Conservation (phyloP, 2,329 filamentous ascomycete genomes). For the Diplodia sapinea region DNA sequence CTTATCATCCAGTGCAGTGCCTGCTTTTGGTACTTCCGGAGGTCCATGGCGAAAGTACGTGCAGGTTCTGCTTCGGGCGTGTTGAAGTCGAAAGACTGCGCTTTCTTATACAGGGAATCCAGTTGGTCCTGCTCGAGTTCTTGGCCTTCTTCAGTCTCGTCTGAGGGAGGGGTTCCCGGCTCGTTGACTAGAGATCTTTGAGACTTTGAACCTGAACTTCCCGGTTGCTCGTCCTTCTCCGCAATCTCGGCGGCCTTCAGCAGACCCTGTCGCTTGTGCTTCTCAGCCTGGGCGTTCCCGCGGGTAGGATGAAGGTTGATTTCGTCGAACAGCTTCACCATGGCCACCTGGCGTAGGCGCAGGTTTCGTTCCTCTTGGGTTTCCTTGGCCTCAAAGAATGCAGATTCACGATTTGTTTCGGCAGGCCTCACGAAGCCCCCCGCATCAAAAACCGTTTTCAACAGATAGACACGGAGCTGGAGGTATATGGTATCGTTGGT, state of each 20-base stretch:
- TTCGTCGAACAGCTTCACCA: slow-evolving; percentile 89
- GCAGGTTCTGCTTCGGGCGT: slow-evolving; percentile 87
- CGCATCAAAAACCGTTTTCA: slow-evolving; percentile 74
- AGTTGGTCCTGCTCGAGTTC: slow-evolving; percentile 96
- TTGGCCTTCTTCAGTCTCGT: slow-evolving; percentile 79
- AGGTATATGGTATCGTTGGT: slow-evolving; percentile 96
- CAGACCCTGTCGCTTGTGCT: slow-evolving; percentile 81
- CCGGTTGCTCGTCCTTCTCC: slow-evolving; percentile 66
- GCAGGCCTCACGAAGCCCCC: slow-evolving; percentile 66
- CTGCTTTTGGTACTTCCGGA: slow-evolving; percentile 94
- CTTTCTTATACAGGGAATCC: slow-evolving; percentile 91
- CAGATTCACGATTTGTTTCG: slow-evolving; percentile 72
- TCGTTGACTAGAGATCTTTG: slow-evolving; percentile 59
- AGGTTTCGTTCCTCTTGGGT: slow-evolving; percentile 83
- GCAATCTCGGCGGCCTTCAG: slow-evolving; percentile 86
- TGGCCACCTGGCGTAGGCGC: slow-evolving; percentile 80
- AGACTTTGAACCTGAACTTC: slow-evolving; percentile 32
- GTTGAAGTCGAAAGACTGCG: slow-evolving; percentile 93
- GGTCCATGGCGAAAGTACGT: slow-evolving; percentile 77
- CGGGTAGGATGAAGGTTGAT: slow-evolving; percentile 80
- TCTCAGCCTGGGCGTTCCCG: slow-evolving; percentile 74
- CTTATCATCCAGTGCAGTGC: slow-evolving; percentile 95
- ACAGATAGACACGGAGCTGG: slow-evolving; percentile 79
- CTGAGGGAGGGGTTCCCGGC: slow-evolving; percentile 53
- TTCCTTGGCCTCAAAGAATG: slow-evolving; percentile 83